Percentiles rank a stretch among this genome's conserved stretches.
These are phyloP conservation scores for Calonectria crousiana DNA, from an alignment of 2,329 filamentous ascomycete genomes.

Conservation along the genomic window DNA sequence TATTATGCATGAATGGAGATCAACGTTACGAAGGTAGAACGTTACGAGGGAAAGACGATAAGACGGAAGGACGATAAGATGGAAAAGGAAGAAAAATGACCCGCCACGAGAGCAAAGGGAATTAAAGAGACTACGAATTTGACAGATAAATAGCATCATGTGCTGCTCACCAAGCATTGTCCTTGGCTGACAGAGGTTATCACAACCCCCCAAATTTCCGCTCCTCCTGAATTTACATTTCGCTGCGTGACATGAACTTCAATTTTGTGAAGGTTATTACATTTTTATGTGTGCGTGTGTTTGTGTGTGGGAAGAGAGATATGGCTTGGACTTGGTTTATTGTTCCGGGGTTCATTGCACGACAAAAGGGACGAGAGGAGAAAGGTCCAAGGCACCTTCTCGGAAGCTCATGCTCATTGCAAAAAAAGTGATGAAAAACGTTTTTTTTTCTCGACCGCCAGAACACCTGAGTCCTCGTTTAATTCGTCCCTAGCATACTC, in stretches of 20 bases:
- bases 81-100: conserved; percentile 33
- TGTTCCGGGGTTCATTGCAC: conserved; percentile 13
- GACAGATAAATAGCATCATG: conserved; percentile 36
- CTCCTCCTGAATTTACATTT: background rate
- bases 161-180: conserved; percentile 24
- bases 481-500: conserved; percentile 32
- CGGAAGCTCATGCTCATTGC: conserved; percentile 29
- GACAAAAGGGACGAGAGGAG: conserved; percentile 13
- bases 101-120: conserved; percentile 32
- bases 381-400: conserved; percentile 12
- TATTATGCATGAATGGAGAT: conserved; percentile 32
- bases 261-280: background rate
- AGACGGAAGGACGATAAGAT: conserved; percentile 17
- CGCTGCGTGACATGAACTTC: background rate
- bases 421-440: conserved; percentile 28
- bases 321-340: background rate
- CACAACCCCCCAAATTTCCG: conserved; percentile 21
- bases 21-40: conserved; percentile 35
- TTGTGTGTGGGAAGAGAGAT: background rate
- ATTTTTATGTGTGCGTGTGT: too few relatives aligned
- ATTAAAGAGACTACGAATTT: conserved; percentile 38
- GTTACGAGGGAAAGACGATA: conserved; percentile 13
- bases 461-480: conserved; percentile 37
- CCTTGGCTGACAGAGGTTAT: conserved; percentile 28
- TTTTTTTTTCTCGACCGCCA: conserved; percentile 35